phyloP scores from a whole-genome alignment of 1,139 yeast species.

The Sugiyamaella neomexicana region DNA sequence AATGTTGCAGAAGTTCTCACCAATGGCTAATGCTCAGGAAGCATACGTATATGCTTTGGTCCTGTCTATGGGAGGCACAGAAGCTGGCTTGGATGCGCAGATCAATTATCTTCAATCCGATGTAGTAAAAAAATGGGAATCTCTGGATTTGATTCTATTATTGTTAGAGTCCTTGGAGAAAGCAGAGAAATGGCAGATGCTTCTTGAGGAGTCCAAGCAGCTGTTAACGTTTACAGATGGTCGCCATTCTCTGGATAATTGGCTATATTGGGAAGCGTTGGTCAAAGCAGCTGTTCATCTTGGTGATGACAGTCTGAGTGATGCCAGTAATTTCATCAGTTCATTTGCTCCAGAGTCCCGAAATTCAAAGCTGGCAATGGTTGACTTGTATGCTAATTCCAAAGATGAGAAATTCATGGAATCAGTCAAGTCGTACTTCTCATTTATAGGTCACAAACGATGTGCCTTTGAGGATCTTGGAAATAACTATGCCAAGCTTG shows the following conservation, averaged over 20 bases:
- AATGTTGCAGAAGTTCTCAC: constrained; percentile 49
- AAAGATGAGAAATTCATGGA: constrained; percentile 24
- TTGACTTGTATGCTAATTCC: constrained; percentile 45
- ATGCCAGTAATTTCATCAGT: constrained; percentile 35
- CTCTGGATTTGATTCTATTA: constrained; percentile 58
- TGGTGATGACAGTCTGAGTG: constrained; percentile 35
- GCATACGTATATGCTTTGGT: constrained; percentile 55
- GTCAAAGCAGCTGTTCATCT: constrained; percentile 48
- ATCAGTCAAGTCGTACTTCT: constrained; percentile 48
- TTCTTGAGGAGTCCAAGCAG: constrained; percentile 40
- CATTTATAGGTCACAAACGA: constrained; percentile 50
- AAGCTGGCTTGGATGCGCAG: constrained; percentile 39
- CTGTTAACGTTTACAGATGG: constrained; percentile 25
- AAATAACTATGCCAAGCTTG: constrained; percentile 26
- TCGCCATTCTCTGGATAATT: constrained; percentile 35
- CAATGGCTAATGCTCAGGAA: constrained; percentile 57
- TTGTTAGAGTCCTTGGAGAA: constrained; percentile 50
- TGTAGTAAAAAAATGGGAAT: constrained; percentile 44
- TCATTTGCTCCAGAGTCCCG: constrained; percentile 44
- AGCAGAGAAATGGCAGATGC: constrained; percentile 45
- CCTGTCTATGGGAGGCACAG: constrained; percentile 37
- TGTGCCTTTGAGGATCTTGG: constrained; percentile 61
- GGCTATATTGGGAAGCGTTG: constrained; percentile 42
- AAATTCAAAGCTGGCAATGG: constrained; percentile 56
- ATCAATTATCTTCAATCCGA: constrained; percentile 39